Conservation (phyloP, 805 yeast species). For the Wickerhamomyces bisporus region DNA sequence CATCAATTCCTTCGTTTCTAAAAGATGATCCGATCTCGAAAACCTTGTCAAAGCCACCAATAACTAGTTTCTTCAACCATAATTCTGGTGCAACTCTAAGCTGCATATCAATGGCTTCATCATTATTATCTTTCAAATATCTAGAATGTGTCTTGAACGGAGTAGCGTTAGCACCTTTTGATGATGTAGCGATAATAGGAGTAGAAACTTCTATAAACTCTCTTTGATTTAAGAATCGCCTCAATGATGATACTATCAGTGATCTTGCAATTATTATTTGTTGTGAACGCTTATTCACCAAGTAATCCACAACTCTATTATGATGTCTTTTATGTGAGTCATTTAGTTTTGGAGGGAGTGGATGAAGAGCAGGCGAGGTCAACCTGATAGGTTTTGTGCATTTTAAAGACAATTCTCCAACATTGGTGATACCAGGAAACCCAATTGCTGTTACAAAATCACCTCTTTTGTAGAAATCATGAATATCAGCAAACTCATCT, state of each 20-base stretch:
- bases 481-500: constrained; percentile 35
- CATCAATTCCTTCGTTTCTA: constrained; percentile 90
- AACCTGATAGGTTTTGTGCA: constrained; percentile 43
- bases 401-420: constrained; percentile 74
- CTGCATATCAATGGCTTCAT: constrained; percentile 35
- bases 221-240: constrained; percentile 48
- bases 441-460: constrained; percentile 70
- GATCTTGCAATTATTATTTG: constrained; percentile 48
- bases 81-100: constrained; percentile 92
- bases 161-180: constrained; percentile 91
- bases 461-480: constrained; percentile 52
- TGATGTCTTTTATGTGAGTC: constrained; percentile 54
- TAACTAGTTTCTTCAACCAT: constrained; percentile 81
- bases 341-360: constrained; percentile 58
- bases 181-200: constrained; percentile 67
- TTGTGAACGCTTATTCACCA: constrained; percentile 49
- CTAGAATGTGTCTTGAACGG: constrained; percentile 62
- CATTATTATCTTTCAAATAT: constrained; percentile 25
- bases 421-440: constrained; percentile 65
- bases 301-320: constrained; percentile 70
- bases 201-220: constrained; percentile 83
- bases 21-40: constrained; percentile 84
- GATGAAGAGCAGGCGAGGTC: constrained; percentile 64
- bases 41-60: constrained; percentile 81
- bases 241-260: constrained; percentile 45